Evolutionary conservation across 2,329 filamentous ascomycete genomes (phyloP), one percentile per base, ranked within the genome.

Genomic region (Cryphonectria naterciae): DNA sequence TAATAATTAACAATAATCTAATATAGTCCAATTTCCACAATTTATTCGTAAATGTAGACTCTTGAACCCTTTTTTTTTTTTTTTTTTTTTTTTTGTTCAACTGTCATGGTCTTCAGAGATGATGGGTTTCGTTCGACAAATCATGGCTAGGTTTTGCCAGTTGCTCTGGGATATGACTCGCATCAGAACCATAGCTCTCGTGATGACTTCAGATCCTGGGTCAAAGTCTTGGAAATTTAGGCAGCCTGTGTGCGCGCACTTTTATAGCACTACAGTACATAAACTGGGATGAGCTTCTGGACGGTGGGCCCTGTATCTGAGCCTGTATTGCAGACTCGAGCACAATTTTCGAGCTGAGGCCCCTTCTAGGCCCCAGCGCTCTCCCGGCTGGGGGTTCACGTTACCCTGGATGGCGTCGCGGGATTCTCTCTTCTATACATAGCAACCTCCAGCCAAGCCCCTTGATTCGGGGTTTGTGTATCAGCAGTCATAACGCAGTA

Each of bases 381-480:
- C 28, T 25, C 56, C 46, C 41, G 68, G 58, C 70, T 58, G 39
- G 70, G 70, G 70, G 41, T 72, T 58, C 70, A 72, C 65, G 70
- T 70, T 68, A 49, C 46, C 52, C 25, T 61, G 35, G 46, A 67
- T 60, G 70, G 70, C 67, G 67, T 71, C 64, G 70, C 70, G 67
- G 70, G 67, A 58, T n/a, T n/a, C n/a, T n/a, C 63, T 49, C 49
- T 64, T 25, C 52, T 56, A 56, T 56, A 56, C 52, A 56, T 28
- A 32, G 54, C 17, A 17, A 58, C 19, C 17, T 32, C 54, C 28
- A 32, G 54, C n/a, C 52, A 25, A 58, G 28, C 54, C 6, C 54
- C 54, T 32, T 58, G 15, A 58, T 58, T 58, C 22, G 28, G 15
- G 54, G 25, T 15, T 17, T 58, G 54, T 15, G 25, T 32, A 32